Evolutionary conservation across 176 grass and related monocot species (phyloP).

Genomic region (Hsuehochloa calcarea): DNA sequence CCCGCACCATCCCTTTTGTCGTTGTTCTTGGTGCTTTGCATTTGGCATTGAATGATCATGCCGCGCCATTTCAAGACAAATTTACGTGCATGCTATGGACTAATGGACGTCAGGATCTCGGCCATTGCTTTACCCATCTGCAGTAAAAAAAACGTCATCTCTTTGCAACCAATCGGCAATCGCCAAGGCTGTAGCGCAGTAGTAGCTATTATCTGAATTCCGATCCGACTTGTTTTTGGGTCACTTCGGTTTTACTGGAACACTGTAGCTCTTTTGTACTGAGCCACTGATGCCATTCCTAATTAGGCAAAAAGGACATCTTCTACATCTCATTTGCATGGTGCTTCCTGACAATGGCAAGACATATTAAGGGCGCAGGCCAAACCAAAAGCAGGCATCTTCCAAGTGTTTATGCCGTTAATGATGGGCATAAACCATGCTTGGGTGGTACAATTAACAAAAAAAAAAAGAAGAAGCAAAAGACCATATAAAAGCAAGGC

Average conservation of each 20-base stretch:
- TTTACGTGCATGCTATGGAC: background rate
- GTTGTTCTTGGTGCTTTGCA: slow-evolving; percentile 2
- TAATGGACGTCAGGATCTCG: background rate
- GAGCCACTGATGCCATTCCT: background rate
- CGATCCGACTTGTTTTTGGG: background rate
- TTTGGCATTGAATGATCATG: background rate
- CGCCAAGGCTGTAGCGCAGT: background rate
- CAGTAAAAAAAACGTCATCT: background rate
- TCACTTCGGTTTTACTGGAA: background rate
- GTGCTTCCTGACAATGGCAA: background rate
- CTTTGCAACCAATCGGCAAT: background rate
- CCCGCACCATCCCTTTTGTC: slow-evolving; percentile 24
- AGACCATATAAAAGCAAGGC: slow-evolving; percentile 23
- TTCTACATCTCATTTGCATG: slow-evolving; percentile 6
- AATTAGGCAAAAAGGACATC: background rate
- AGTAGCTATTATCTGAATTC: background rate
- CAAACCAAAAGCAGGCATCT: slow-evolving; percentile 23
- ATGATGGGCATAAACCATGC: slow-evolving; percentile 38
- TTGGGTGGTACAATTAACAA: slow-evolving; percentile 11
- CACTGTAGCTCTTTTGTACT: background rate
- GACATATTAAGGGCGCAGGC: background rate
- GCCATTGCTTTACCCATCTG: background rate
- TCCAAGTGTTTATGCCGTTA: background rate
- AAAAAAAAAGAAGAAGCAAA: no score
- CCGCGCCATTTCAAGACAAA: slow-evolving; percentile 18